Base-by-base conservation (phyloP, 2,329 filamentous ascomycete genomes). In the Mollisiaceae sp. region DNA sequence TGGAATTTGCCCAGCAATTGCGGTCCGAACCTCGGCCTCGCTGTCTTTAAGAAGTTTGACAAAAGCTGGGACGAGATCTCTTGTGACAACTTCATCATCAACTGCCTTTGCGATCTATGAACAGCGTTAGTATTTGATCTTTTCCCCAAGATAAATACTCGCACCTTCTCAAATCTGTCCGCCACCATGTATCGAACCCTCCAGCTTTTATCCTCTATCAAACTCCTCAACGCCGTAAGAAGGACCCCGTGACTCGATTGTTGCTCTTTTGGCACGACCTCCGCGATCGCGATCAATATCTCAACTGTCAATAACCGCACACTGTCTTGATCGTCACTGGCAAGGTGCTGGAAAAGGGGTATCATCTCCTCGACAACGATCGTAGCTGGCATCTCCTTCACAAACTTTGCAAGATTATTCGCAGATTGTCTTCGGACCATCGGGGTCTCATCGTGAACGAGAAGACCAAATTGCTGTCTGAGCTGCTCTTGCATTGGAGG, bases 141-240 rank as follows among this genome's bases (percentile, higher is more conserved):
- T 27, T 36, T 22, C 58, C 22, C 18, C 11, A 38, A 47, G n/a
- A 43, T 35, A 56, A n/a, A 35, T 27, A 45, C 14, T 60, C 76
- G 59, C 76, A 93, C 93, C 91, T 98, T 97, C 80, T 99, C 95
- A 76, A 97, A 99, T 77, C 93, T 89, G 79, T 99, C 95, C 58
- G 95, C 95, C 74, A 99, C 95, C 95, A 99, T 99, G 80, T 98
- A 99, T 78, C 95, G 89, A 67, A 99, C 95, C 76, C 95, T 89
- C 95, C 95, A 99, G 82, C 95, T 98, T 87, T 98, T 99, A 79
- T 99, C 95, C 76, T 97, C 95, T 81, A 99, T 98, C 76, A 99
- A 81, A 81, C 88, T 97, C 74, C 95, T 90, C 75, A 99, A 82
- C 55, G 94, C 93, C 59, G 92, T 94, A 75, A 99, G 84, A 65